Evolutionary conservation across 1,139 yeast species (phyloP), one percentile per base, ranked within the genome.

Genomic region (Kodamaea ohmeri): DNA sequence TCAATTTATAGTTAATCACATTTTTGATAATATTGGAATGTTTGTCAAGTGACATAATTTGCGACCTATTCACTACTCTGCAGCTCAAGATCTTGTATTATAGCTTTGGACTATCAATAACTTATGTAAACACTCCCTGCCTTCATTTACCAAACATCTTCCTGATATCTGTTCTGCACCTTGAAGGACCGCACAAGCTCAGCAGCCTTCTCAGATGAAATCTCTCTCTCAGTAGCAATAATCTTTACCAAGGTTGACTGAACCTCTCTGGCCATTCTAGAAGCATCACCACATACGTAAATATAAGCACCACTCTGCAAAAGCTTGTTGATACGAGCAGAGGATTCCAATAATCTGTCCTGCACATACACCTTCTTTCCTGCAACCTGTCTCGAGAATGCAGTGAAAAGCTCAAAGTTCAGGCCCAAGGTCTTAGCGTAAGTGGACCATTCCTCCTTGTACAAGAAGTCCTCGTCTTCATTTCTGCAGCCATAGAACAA

Each of bases 261-360:
- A n/a, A 92, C 98, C 57, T 89, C 96, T 63, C 95, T 83, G 2
- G 98, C 97, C 98, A 92, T 92, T 52, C 78, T 80, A 35, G 85
- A 78, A 22, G 98, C 97, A 67, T 92, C 97, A 56, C 98, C 98
- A 73, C 98, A 92, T 21, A 92, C 96, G 59, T 92, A 92, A 48
- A 92, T 75, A 58, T 81, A 84, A 0, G 96, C 97, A 39, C 96
- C 97, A 25, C 74, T 65, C 42, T 73, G 68, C 40, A 92, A 63
- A 45, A 90, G 66, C 37, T 73, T 65, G 52, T 78, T 75, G 38
- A 90, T 69, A 37, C 69, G 67, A 29, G 60, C 53, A 17, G 83
- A 73, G 44, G 75, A 72, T 56, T 86, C 90, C 42, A 65, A 53
- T 49, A 92, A 58, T 47, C 76, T 79, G 57, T 94, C 83, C 65